These are phyloP conservation scores for Trichosanthes truncata DNA, from an alignment of 306 rosid genomes.

Conservation along the genomic window DNA sequence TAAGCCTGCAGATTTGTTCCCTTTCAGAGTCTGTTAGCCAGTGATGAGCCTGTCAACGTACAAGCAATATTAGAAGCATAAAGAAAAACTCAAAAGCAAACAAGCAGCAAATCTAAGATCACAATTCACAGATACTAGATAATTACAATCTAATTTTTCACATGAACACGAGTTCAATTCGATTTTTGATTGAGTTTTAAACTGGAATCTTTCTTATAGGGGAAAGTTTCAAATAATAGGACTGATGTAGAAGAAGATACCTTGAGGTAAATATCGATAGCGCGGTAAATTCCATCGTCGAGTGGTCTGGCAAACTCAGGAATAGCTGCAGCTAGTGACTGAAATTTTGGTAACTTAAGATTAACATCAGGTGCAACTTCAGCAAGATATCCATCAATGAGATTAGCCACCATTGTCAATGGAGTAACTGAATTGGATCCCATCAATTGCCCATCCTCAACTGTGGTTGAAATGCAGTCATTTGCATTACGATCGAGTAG, in stretches of 20 bases:
- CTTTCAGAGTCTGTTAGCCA: slow-evolving; percentile 78
- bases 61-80: neutral
- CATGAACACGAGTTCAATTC: neutral
- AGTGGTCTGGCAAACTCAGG: slow-evolving; percentile 72
- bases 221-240: neutral
- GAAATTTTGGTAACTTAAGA: slow-evolving; percentile 56
- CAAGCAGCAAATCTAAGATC: neutral
- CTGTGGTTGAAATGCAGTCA: slow-evolving; percentile 32
- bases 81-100: neutral
- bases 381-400: slow-evolving; percentile 73
- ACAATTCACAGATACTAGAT: neutral
- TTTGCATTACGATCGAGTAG: slow-evolving; percentile 29
- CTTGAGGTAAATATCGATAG: slow-evolving; percentile 83
- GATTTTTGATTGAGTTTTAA: neutral
- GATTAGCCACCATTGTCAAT: slow-evolving; percentile 59
- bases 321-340: slow-evolving; percentile 60
- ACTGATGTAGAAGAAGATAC: slow-evolving; percentile 20
- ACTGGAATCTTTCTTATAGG: neutral
- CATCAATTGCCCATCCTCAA: slow-evolving; percentile 44
- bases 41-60: slow-evolving; percentile 49
- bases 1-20: slow-evolving; percentile 75
- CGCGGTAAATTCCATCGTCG: slow-evolving; percentile 79
- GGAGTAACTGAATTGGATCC: slow-evolving; percentile 39
- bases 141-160: too few species aligned
- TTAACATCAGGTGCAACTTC: slow-evolving; percentile 89